A percentile compares a stretch with the other conserved stretches of the same genome.
Conservation (phyloP, 1,139 yeast species). For the Candida mesenterica region DNA sequence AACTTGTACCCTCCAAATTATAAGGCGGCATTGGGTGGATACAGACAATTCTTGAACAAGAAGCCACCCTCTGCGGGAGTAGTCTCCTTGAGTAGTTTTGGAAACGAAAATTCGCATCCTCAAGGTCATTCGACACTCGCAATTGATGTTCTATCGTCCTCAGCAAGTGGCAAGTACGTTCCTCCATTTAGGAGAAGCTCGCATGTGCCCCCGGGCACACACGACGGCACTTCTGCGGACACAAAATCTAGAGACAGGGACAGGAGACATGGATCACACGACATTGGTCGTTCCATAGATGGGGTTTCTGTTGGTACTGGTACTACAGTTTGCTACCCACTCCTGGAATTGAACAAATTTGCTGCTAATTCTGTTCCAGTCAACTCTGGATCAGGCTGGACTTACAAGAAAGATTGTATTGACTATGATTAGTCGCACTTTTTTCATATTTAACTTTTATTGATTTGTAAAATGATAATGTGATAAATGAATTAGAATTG, state of each 20-base stretch:
- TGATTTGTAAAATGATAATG: background rate
- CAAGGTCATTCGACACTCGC: conserved; percentile 1
- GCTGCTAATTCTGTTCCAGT: conserved; percentile 44
- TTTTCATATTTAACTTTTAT: background rate
- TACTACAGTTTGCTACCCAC: conserved; percentile 9
- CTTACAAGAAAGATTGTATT: conserved; percentile 34
- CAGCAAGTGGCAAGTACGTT: conserved; percentile 55
- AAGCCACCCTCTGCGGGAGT: conserved; percentile 15
- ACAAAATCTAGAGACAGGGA: conserved; percentile 11
- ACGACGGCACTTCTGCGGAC: too few species aligned
- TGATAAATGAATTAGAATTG: background rate
- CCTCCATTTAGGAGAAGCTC: conserved; percentile 68
- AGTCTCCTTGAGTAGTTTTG: conserved; percentile 1
- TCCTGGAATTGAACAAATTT: conserved; percentile 17
- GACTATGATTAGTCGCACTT: conserved; percentile 24
- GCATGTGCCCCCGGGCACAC: conserved; percentile 17
- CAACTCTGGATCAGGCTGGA: conserved; percentile 36
- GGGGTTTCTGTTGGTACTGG: conserved; percentile 16
- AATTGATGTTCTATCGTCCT: conserved; percentile 14
- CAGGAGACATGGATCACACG: conserved; percentile 11
- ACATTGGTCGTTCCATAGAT: conserved; percentile 26
- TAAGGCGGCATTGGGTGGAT: background rate
- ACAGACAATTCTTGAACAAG: conserved; percentile 5
- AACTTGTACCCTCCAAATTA: background rate
- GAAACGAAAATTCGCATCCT: conserved; percentile 2